Conservation (phyloP, 768 basidiomycete species). For the Artomyces pyxidatus region DNA sequence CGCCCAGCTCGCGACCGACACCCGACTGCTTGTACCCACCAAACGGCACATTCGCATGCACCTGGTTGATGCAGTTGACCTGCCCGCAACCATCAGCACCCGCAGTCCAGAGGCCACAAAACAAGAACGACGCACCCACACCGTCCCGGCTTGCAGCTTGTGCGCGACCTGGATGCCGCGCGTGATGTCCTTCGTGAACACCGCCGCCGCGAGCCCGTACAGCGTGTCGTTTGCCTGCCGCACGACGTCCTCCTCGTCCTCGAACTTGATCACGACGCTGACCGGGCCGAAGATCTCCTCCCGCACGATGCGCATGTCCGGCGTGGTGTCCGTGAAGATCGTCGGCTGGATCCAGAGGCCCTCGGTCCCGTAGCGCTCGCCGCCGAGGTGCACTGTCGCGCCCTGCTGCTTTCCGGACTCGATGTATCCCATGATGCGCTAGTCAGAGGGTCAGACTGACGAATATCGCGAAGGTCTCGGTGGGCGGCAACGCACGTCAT, state of each 20-base stretch:
- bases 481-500: slow-evolving; percentile 41
- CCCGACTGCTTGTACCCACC: slow-evolving; percentile 67
- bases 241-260: slow-evolving; percentile 53
- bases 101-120: neutral
- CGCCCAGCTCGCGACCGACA: slow-evolving; percentile 57
- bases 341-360: slow-evolving; percentile 62
- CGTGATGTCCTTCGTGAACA: slow-evolving; percentile 76
- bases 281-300: slow-evolving; percentile 66
- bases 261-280: slow-evolving; percentile 59
- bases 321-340: slow-evolving; percentile 46
- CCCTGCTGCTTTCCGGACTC: slow-evolving; percentile 51
- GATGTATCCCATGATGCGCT: slow-evolving; percentile 59
- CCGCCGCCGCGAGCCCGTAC: slow-evolving; percentile 83
- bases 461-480: neutral
- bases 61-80: slow-evolving; percentile 27
- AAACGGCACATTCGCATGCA: slow-evolving; percentile 45
- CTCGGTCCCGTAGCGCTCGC: slow-evolving; percentile 39
- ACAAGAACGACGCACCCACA: slow-evolving; percentile 39
- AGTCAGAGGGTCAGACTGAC: neutral
- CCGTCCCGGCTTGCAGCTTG: slow-evolving; percentile 72
- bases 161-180: slow-evolving; percentile 68
- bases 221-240: slow-evolving; percentile 74
- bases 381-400: slow-evolving; percentile 49
- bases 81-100: slow-evolving; percentile 26
- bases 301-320: slow-evolving; percentile 48